These are phyloP conservation scores for Austroboletus novae-zelandiae DNA, from an alignment of 1,284 basidiomycete genomes.

Conservation along the genomic window DNA sequence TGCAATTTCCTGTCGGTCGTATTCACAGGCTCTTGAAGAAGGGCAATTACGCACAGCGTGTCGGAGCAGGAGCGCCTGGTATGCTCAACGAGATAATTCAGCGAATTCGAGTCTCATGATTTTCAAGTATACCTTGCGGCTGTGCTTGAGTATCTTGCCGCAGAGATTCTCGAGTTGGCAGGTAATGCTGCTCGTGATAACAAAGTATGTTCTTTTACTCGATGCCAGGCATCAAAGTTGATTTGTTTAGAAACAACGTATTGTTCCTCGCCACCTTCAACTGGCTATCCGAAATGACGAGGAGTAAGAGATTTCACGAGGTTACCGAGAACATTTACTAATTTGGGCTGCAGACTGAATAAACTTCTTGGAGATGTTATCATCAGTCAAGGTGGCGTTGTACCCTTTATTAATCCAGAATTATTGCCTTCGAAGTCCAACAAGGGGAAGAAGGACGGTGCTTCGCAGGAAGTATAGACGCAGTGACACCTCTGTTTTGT, in stretches of 20 bases:
- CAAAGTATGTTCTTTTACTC: slow-evolving; percentile 41
- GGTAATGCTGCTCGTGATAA: slow-evolving; percentile 84
- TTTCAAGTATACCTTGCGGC: slow-evolving; percentile 70
- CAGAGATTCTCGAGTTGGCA: slow-evolving; percentile 87
- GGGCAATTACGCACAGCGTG: slow-evolving; percentile 81
- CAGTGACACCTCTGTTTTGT: slow-evolving; percentile 67
- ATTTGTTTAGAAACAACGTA: slow-evolving; percentile 69
- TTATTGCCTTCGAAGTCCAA: slow-evolving; percentile 49
- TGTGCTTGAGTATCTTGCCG: slow-evolving; percentile 82
- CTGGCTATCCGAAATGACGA: slow-evolving; percentile 89
- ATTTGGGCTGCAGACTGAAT: slow-evolving; percentile 47
- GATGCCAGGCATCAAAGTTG: not conserved
- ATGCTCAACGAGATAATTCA: slow-evolving; percentile 21
- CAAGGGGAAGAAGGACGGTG: slow-evolving; percentile 35
- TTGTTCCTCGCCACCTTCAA: slow-evolving; percentile 87
- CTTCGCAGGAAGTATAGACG: slow-evolving; percentile 31
- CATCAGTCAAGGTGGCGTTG: slow-evolving; percentile 90
- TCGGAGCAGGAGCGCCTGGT: slow-evolving; percentile 82
- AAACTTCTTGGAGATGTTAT: slow-evolving; percentile 82
- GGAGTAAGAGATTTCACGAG: slow-evolving; percentile 49
- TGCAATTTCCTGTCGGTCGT: slow-evolving; percentile 88
- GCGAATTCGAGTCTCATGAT: slow-evolving; percentile 6
- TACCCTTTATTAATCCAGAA: slow-evolving; percentile 63
- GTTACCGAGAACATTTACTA: slow-evolving; percentile 44
- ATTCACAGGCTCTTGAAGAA: slow-evolving; percentile 87